Base-by-base conservation (phyloP, 2,329 filamentous ascomycete species). In the Aureobasidium vineae region DNA sequence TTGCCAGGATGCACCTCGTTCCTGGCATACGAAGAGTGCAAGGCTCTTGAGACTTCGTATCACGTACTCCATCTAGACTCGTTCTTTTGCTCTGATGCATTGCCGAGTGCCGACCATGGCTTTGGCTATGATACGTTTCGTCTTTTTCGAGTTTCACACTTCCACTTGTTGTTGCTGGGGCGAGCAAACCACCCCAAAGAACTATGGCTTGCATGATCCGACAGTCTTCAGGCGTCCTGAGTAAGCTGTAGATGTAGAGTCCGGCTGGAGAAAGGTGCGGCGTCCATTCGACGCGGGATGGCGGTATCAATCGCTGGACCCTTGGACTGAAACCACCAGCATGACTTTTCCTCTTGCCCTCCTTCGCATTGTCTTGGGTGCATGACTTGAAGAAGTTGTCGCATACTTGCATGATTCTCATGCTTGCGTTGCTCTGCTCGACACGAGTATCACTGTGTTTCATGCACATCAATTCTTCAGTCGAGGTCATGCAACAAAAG, bases 181-280 rank as follows among this genome's bases (percentile, higher is more conserved):
- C 49, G 57, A 36, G 41, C n/a, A 38, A 49, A 59, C 23, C 49
- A 59, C 21, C 16, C 40, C 26, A 61, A 49, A 47, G 23, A 23
- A 28, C 31, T 13, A 36, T 23, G 43, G 45, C 57, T 47, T 61
- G 57, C 57, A 61, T 59, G 40, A 26, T 40, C 33, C 23, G 54
- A 33, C 16, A 21, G 19, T 59, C 49, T 5, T 61, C 10, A 61
- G 57, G 57, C 57, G 28, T 61, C 57, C 57, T 33, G 49, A 26
- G 33, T 26, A 31, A 60, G 57, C 57, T 61, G 57, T 61, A 45
- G 41, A 61, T 13, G 41, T 10, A 28, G 7, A 45, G 57, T 26
- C 40, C 54, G 54, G 54, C 54, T 59, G 54, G 54, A 59, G 54
- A 49, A 61, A 31, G 49, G 43, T 49, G 57, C 57, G 57, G 57